A percentile compares a stretch with the other conserved stretches of the same genome.
Conservation (phyloP, 2,329 filamentous ascomycete genomes). For the Exophiala xenobiotica region DNA sequence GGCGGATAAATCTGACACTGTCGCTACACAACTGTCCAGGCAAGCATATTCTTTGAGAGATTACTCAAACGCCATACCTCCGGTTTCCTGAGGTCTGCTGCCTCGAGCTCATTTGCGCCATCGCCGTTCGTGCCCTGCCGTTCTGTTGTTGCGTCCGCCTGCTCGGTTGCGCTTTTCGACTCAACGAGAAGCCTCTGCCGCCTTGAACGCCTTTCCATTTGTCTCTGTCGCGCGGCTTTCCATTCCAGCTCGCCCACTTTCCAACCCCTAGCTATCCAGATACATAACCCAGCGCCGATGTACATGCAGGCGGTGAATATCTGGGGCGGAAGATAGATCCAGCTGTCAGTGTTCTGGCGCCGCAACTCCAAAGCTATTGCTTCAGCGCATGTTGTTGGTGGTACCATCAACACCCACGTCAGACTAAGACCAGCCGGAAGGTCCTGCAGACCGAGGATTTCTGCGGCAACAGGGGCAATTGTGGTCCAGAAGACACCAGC, state of each 20-base stretch:
- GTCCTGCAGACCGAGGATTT: constrained; percentile 60
- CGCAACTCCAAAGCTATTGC: constrained; percentile 62
- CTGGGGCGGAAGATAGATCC: constrained; percentile 42
- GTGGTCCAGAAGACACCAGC: constrained; percentile 62
- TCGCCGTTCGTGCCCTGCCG: background rate
- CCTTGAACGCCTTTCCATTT: constrained; percentile 1
- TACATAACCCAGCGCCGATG: constrained; percentile 52
- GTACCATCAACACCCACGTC: constrained; percentile 59
- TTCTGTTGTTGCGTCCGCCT: background rate
- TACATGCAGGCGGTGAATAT: constrained; percentile 64
- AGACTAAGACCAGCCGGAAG: constrained; percentile 58
- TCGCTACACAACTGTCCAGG: background rate
- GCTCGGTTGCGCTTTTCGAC: background rate
- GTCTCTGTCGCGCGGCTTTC: constrained; percentile 6
- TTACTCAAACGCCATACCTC: background rate
- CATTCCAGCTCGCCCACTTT: constrained; percentile 38
- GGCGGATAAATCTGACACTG: no score
- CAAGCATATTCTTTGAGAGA: background rate
- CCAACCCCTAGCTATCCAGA: constrained; percentile 44
- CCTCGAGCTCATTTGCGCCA: background rate
- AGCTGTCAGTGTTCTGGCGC: constrained; percentile 35
- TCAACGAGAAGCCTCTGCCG: constrained; percentile 1
- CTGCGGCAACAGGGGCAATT: constrained; percentile 58
- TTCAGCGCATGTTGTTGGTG: constrained; percentile 49
- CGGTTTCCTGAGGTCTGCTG: background rate